phyloP scores from a whole-genome alignment of 495 filamentous ascomycete genomes.

The Echria macrotheca region DNA sequence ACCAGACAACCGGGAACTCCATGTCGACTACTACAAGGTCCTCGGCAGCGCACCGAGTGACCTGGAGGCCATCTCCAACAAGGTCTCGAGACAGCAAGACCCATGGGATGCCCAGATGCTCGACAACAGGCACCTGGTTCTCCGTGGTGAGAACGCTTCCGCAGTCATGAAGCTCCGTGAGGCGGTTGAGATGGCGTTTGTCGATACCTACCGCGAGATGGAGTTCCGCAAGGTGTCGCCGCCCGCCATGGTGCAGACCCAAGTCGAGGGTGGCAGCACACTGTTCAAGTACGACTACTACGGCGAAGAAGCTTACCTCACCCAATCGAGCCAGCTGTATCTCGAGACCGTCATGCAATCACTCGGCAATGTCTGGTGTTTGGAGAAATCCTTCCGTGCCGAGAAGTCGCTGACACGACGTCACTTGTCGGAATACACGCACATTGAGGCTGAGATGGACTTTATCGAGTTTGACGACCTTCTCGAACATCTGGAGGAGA shows the following conservation, averaged over 20 bases:
- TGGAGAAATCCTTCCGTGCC: slow-evolving; percentile 97
- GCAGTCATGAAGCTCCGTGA: slow-evolving; percentile 89
- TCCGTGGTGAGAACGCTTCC: slow-evolving; percentile 83
- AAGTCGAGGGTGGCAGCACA: slow-evolving; percentile 93
- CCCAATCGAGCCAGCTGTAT: slow-evolving; percentile 96
- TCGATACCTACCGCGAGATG: slow-evolving; percentile 71
- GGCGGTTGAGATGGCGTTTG: slow-evolving; percentile 77
- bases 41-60: slow-evolving; percentile 73
- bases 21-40: slow-evolving; percentile 89
- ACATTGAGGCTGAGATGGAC: slow-evolving; percentile 94
- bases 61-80: slow-evolving; percentile 90
- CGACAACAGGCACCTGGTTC: slow-evolving; percentile 85
- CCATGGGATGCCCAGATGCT: slow-evolving; percentile 70
- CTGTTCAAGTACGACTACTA: slow-evolving; percentile 96
- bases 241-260: slow-evolving; percentile 96
- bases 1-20: slow-evolving; percentile 82
- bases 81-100: slow-evolving; percentile 68
- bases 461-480: slow-evolving; percentile 93
- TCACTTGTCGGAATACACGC: slow-evolving; percentile 70
- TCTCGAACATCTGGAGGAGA: slow-evolving; percentile 80
- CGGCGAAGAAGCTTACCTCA: slow-evolving; percentile 87
- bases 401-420: slow-evolving; percentile 93
- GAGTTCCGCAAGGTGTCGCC: slow-evolving; percentile 82
- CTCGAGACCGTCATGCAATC: slow-evolving; percentile 91
- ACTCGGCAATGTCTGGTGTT: slow-evolving; percentile 91